Evolutionary conservation across 2,329 filamentous ascomycete genomes (phyloP).

Genomic region (Sclerotinia glacialis): DNA sequence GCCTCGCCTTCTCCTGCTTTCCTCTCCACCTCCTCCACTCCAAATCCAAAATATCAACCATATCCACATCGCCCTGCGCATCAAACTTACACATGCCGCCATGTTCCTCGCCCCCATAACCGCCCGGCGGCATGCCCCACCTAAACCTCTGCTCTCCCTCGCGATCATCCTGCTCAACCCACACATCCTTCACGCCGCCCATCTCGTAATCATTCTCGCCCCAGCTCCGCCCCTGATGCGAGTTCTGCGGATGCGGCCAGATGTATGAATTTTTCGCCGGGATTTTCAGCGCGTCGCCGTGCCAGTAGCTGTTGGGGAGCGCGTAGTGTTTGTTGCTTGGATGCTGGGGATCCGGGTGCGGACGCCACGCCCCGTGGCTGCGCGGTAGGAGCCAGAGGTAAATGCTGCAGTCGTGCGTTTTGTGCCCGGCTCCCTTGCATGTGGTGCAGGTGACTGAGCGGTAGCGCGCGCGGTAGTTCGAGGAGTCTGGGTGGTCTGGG

Average conservation of each 20-base stretch:
- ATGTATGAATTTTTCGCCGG: background rate
- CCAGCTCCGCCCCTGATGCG: background rate
- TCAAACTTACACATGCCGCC: background rate
- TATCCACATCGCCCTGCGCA: slow-evolving; percentile 5
- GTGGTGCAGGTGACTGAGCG: background rate
- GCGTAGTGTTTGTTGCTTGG: background rate
- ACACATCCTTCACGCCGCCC: background rate
- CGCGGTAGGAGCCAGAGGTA: background rate
- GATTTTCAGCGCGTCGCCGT: background rate
- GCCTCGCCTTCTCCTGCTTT: fast-evolving
- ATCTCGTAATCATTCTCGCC: background rate
- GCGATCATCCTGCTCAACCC: background rate
- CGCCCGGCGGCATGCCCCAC: background rate
- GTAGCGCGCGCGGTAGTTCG: background rate
- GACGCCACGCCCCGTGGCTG: background rate
- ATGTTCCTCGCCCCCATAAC: background rate
- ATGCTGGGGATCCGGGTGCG: background rate
- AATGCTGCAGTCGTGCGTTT: background rate
- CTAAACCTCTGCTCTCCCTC: background rate
- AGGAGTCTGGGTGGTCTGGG: background rate
- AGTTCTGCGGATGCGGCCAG: slow-evolving; percentile 2
- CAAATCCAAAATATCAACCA: slow-evolving; percentile 16
- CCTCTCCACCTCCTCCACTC: background rate
- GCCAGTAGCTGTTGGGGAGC: background rate
- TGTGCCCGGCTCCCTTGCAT: background rate